Base-by-base conservation (phyloP, 192 early-diverging fungal species). In the Geosiphon pyriformis region DNA sequence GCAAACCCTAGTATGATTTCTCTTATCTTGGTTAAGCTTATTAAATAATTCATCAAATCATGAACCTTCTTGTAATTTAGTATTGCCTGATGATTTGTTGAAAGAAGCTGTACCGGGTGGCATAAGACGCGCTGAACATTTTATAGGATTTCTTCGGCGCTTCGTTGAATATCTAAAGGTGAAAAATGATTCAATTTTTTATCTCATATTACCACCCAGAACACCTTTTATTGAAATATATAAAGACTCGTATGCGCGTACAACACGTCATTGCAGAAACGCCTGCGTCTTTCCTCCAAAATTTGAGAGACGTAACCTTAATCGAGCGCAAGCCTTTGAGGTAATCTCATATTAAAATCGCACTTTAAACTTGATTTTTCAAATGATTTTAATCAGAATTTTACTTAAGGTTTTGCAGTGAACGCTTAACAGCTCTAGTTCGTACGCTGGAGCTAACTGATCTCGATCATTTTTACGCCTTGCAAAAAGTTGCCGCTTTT, bases 91-190 rank as follows among this genome's bases (percentile, higher is more conserved):
- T 70, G 94, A 96, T 68, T 80, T 99, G 10, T 71, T 98, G 63
- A 76, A 82, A 26, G 97, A 99, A 67, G 92, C 94, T 1, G 88
- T 99, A 10, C 97, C 97, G 1, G 97, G 97, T 3, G 98, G 95
- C 71, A 99, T 99, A 71, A 84, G 97, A 53, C 81, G 89, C 46
- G 97, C 97, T 15, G 95, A 99, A 71, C 97, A 99, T 76, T 99
- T 99, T 80, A 92, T 99, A 7, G 90, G 91, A 1, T 99, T 99
- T 74, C 72, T 99, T 54, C 79, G 92, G 68, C 85, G 97, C 15
- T 96, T 99, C 71, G 83, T 98, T 64, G 97, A 99, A 77, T 99
- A 99, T 61, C 83, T 99, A 25, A 98, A 96, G 78, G 87, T 89
- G 71, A 31, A 20, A 4, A 47, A 12, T 23, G 17, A n/a, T 54